Conservation (phyloP, 2,329 filamentous ascomycete genomes). For the Grosmannia huntii region DNA sequence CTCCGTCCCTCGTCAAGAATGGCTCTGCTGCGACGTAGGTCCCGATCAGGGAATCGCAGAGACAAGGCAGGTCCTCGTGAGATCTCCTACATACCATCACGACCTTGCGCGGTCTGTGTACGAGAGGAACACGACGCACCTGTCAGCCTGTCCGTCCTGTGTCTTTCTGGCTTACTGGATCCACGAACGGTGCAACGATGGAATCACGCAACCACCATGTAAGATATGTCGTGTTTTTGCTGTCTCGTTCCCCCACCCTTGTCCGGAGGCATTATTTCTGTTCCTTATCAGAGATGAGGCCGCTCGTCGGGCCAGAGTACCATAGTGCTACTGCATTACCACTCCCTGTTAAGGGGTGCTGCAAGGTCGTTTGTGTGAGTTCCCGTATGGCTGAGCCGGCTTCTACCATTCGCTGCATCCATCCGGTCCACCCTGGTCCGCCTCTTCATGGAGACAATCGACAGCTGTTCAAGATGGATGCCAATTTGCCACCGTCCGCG, state of each 20-base stretch:
- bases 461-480: background rate
- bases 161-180: background rate
- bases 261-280: background rate
- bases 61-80: background rate
- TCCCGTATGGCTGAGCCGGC: slow-evolving; percentile 22
- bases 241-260: background rate
- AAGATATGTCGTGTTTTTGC: slow-evolving; percentile 1
- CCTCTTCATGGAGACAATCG: background rate
- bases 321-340: too few species aligned
- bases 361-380: slow-evolving; percentile 22
- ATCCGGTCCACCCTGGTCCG: background rate
- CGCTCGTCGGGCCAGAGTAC: background rate
- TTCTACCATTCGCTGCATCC: slow-evolving; percentile 7
- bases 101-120: background rate
- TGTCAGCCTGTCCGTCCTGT: slow-evolving; percentile 1
- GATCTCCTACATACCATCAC: background rate
- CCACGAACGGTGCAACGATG: background rate
- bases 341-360: background rate
- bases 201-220: background rate
- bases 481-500: background rate
- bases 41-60: background rate
- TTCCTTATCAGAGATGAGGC: background rate
- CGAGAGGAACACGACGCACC: background rate
- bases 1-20: background rate
- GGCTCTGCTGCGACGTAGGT: background rate